Base-by-base conservation (phyloP, 495 filamentous ascomycete genomes). In the Penicillium simplicissimum region DNA sequence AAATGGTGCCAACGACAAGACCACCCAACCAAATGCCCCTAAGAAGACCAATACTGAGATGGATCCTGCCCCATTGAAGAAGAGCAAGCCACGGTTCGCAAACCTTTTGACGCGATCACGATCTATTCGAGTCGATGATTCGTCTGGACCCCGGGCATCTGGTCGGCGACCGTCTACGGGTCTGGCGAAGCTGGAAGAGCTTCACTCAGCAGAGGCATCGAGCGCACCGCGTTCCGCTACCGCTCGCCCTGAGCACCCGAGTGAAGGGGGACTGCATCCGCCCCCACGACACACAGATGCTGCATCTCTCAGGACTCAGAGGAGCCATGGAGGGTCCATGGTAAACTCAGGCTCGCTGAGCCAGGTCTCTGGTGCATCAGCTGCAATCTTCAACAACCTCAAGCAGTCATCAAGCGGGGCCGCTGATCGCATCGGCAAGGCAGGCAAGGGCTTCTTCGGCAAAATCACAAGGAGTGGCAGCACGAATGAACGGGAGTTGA, bases 391-490 rank as follows among this genome's bases (percentile, higher is more conserved):
- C 65, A 88, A 82, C 59, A 90, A 88, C 42, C 74, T 94, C 19
- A 92, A 90, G 71, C 85, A 81, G 59, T 85, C 85, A 23, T 85
- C 88, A 23, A 87, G 81, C 40, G 89, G 88, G 66, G 90, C 91
- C 35, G 90, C 90, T 8, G 84, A 87, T 65, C 83, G 84, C 7
- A 69, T 88, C 43, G 89, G 87, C 47, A 90, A 91, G 67, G 84
- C 92, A 34, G 85, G 89, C 45, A 93, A 92, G 64, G 85, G 87
- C 0, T 81, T 94, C 58, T 89, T 96, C 65, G 88, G 89, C 28
- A 91, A 93, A 67, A 82, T 89, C 40, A 82, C 81, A 19, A 82
- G 90, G 54, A 90, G 87, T 69, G 88, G 88, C 25, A 90, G 87
- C 69, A 87, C 81, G 25, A 84, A 84, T 58, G 88, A 90, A 69